These are phyloP conservation scores for Ophiostoma fasciatum DNA, from an alignment of 2,329 filamentous ascomycete species.

Conservation along the genomic window DNA sequence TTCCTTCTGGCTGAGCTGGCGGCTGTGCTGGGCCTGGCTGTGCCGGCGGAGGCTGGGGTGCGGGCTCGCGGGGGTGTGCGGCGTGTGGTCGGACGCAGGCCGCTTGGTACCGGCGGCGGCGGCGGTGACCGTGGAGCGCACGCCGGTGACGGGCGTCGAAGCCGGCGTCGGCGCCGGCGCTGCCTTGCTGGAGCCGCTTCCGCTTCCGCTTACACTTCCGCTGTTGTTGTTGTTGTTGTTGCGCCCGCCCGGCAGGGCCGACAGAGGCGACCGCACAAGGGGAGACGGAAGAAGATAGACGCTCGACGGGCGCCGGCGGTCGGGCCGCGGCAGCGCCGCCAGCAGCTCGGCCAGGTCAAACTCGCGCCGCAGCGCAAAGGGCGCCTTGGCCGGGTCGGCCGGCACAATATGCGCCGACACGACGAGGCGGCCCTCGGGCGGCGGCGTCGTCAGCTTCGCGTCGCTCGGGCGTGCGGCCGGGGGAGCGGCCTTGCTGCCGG, in stretches of 20 bases:
- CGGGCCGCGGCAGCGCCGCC: constrained; percentile 26
- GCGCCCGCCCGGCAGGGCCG: constrained; percentile 1
- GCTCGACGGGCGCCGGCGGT: constrained; percentile 4
- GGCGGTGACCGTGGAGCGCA: too few relatives aligned
- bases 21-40: neutral
- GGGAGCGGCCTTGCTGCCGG: too few relatives aligned
- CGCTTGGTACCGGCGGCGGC: constrained; percentile 4
- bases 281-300: constrained; percentile 9
- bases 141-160: neutral
- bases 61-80: constrained; percentile 4
- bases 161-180: neutral
- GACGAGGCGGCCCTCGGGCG: constrained; percentile 14
- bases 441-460: constrained; percentile 1
- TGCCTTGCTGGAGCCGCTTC: too few relatives aligned
- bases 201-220: too few relatives aligned
- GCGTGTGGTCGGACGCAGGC: constrained; percentile 2
- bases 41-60: constrained; percentile 1
- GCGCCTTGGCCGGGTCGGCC: constrained; percentile 22
- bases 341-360: constrained; percentile 35
- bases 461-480: neutral
- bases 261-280: constrained; percentile 4
- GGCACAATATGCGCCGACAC: constrained; percentile 31
- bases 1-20: constrained; percentile 4
- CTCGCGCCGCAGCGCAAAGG: constrained; percentile 33
- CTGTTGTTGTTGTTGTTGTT: too few relatives aligned